Percentiles rank a stretch among this genome's conserved stretches.
Evolutionary conservation across 106 monocot species (phyloP).

Genomic region (Acanthochlamys bracteata): DNA sequence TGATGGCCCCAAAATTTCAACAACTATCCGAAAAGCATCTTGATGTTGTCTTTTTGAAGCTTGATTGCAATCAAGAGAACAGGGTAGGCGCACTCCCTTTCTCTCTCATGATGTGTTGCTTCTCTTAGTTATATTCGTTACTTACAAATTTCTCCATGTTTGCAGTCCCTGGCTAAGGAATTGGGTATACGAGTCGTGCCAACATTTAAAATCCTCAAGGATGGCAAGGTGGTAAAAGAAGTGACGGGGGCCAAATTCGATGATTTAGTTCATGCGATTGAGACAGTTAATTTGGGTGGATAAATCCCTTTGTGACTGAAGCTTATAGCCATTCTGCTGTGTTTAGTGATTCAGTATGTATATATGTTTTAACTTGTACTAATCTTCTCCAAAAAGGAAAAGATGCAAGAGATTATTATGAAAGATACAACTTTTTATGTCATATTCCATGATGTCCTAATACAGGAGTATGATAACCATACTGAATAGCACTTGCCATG

Average conservation of each 20-base stretch:
- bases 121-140: too few species aligned
- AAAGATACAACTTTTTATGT: too few species aligned
- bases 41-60: conserved; percentile 81
- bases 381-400: too few species aligned
- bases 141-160: too few species aligned
- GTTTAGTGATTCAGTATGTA: too few species aligned
- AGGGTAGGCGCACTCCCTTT: conserved; percentile 22
- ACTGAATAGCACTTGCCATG: too few species aligned
- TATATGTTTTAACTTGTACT: too few species aligned
- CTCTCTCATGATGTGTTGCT: background rate
- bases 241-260: conserved; percentile 81
- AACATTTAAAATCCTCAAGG: conserved; percentile 88
- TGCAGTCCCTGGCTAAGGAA: conserved; percentile 71
- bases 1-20: conserved; percentile 68
- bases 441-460: too few species aligned
- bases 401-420: too few species aligned
- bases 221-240: conserved; percentile 63
- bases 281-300: conserved; percentile 23
- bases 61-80: conserved; percentile 89
- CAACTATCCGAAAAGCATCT: conserved; percentile 57
- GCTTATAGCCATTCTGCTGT: too few species aligned
- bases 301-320: too few species aligned
- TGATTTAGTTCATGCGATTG: conserved; percentile 58
- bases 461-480: too few species aligned
- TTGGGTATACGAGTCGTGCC: conserved; percentile 72